Evolutionary conservation across 805 yeast genomes (phyloP).

Genomic region (Hanseniaspora thailandica): DNA sequence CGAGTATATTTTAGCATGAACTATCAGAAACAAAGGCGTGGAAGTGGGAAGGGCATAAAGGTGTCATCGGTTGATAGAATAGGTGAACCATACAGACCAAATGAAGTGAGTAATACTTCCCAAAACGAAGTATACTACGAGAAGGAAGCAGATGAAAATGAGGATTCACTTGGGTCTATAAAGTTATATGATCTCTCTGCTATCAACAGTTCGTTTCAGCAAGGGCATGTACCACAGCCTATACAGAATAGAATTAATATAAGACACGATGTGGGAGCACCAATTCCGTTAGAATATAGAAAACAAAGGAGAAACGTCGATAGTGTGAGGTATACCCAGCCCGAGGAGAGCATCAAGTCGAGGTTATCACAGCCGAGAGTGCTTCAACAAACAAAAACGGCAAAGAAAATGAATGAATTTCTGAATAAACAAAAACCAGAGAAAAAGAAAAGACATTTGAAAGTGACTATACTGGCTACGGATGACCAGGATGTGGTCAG

Average conservation of each 20-base stretch:
- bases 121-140: neutral
- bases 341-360: neutral
- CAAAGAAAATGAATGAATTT: constrained; percentile 19
- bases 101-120: neutral
- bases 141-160: neutral
- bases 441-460: constrained; percentile 17
- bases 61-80: constrained; percentile 5
- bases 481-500: constrained; percentile 9
- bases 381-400: constrained; percentile 12
- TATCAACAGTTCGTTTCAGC: too few relatives aligned
- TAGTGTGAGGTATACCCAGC: neutral
- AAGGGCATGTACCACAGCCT: neutral
- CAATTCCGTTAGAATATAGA: constrained; percentile 32
- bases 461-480: constrained; percentile 16
- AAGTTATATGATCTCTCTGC: neutral
- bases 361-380: neutral
- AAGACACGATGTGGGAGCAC: constrained; percentile 27
- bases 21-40: neutral
- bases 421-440: constrained; percentile 17
- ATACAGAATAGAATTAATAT: neutral
- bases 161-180: neutral
- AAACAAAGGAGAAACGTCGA: neutral
- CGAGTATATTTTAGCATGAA: too few relatives aligned
- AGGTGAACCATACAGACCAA: constrained; percentile 9
- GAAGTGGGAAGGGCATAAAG: neutral